Conservation (phyloP, 257 asterid species). For the Solanum chmielewskii region DNA sequence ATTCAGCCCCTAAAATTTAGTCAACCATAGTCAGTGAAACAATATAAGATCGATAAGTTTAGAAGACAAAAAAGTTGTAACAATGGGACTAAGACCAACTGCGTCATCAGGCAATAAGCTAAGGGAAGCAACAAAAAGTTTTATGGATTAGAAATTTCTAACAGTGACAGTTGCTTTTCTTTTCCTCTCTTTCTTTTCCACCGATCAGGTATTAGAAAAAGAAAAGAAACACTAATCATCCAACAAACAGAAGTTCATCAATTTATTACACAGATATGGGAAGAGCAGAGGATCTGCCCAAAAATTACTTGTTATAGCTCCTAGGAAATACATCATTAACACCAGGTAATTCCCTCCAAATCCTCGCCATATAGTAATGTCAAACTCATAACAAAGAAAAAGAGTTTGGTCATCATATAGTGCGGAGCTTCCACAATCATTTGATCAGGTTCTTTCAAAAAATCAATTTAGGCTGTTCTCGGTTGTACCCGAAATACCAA, state of each 20-base stretch:
- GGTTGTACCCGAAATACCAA: neutral
- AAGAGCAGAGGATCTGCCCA: neutral
- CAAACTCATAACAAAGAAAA: neutral
- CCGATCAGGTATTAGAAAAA: neutral
- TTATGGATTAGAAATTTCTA: neutral
- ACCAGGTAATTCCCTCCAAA: neutral
- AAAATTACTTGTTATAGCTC: neutral
- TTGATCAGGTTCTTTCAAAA: neutral
- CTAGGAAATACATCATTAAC: neutral
- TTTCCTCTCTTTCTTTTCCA: neutral
- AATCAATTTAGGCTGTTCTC: neutral
- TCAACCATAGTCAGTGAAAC: conserved; percentile 3
- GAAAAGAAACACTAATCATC: neutral
- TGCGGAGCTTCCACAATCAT: neutral
- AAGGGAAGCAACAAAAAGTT: neutral
- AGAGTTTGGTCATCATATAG: neutral
- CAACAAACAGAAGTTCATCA: neutral
- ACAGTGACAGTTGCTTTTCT: neutral
- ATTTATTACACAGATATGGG: neutral
- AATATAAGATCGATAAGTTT: neutral
- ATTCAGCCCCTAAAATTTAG: conserved; percentile 61
- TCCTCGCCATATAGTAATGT: neutral
- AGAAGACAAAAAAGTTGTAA: neutral
- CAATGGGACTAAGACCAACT: neutral
- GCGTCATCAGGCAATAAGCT: neutral